phyloP scores from a whole-genome alignment of 805 yeast genomes.

The Blastobotrys chiropterorum region DNA sequence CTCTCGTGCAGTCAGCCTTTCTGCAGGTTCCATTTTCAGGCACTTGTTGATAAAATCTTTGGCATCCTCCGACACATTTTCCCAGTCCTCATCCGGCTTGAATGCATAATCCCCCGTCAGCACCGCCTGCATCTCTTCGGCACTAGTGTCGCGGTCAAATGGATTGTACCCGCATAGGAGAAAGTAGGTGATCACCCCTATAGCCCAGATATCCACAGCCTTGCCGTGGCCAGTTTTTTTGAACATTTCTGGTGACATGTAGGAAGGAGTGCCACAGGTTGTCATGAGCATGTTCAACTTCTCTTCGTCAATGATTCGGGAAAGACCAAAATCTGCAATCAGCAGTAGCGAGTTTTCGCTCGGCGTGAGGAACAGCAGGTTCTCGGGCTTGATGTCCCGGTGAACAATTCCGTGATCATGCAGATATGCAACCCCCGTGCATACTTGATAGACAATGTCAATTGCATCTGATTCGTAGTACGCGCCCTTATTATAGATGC shows the following conservation, averaged over 20 bases:
- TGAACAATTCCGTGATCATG: constrained; percentile 59
- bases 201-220: constrained; percentile 69
- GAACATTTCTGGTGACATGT: constrained; percentile 69
- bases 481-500: constrained; percentile 42
- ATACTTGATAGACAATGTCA: constrained; percentile 43
- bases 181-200: constrained; percentile 66
- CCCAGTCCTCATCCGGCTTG: constrained; percentile 58
- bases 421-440: constrained; percentile 51
- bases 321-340: constrained; percentile 62
- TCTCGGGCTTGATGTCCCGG: constrained; percentile 70
- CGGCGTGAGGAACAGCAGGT: constrained; percentile 45
- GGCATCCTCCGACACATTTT: constrained; percentile 44
- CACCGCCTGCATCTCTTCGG: constrained; percentile 64
- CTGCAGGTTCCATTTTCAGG: constrained; percentile 39
- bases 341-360: constrained; percentile 37
- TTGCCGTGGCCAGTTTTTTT: constrained; percentile 47
- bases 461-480: constrained; percentile 46
- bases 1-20: constrained; percentile 43
- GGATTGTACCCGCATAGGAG: constrained; percentile 72
- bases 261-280: constrained; percentile 64
- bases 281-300: constrained; percentile 37
- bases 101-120: constrained; percentile 48
- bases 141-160: constrained; percentile 65
- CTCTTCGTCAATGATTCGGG: constrained; percentile 41
- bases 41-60: constrained; percentile 54